These are phyloP conservation scores for Gossypium australe DNA, from an alignment of 345 rosid species.

Conservation along the genomic window DNA sequence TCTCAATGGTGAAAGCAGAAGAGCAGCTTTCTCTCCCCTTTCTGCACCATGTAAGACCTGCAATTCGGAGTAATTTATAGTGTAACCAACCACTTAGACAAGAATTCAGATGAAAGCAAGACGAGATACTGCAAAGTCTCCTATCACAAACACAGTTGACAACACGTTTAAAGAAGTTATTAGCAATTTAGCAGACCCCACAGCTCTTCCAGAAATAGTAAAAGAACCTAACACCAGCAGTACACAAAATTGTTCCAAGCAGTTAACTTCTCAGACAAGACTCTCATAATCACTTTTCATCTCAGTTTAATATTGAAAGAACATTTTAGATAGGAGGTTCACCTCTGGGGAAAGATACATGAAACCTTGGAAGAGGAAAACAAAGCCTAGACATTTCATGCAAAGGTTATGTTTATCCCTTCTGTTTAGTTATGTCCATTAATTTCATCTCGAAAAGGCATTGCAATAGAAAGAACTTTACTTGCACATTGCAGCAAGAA, in stretches of 20 bases:
- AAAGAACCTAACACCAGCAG: not conserved
- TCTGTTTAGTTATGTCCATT: not conserved
- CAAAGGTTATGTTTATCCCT: not conserved
- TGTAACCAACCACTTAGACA: slow-evolving; percentile 13
- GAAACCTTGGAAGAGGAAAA: not conserved
- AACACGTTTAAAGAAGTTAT: not conserved
- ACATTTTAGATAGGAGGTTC: not conserved
- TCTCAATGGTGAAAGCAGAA: slow-evolving; percentile 81
- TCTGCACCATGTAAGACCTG: slow-evolving; percentile 88
- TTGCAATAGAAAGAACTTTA: not conserved
- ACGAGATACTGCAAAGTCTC: not conserved
- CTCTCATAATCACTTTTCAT: not conserved
- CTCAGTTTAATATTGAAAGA: not conserved
- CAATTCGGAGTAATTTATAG: slow-evolving; percentile 16
- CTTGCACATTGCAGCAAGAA: not conserved
- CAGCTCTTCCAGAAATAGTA: not conserved
- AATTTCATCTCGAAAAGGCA: not conserved
- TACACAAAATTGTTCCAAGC: not conserved
- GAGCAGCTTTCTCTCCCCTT: slow-evolving; percentile 84
- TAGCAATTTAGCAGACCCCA: not conserved
- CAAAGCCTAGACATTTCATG: not conserved
- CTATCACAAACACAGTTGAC: not conserved
- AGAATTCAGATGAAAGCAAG: not conserved
- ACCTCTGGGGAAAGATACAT: not conserved
- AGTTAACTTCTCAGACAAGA: not conserved